Percentiles rank a stretch among this genome's conserved stretches.
These are phyloP conservation scores for Brettanomyces sp. DNA, from an alignment of 805 yeast genomes.

Conservation along the genomic window DNA sequence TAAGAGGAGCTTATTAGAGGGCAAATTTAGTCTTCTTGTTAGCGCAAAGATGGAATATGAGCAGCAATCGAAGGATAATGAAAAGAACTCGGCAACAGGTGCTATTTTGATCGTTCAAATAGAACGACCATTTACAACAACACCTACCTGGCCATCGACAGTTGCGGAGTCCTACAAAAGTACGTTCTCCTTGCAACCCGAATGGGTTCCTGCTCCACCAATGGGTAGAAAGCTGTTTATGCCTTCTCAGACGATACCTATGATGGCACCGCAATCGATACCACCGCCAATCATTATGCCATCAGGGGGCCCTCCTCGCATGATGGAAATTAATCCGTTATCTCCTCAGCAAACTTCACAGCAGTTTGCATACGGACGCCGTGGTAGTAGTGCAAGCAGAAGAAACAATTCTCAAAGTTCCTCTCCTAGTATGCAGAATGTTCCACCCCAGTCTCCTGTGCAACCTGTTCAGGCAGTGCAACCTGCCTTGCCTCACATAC, in stretches of 20 bases:
- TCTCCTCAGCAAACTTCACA: conserved; percentile 9
- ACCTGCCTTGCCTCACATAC: neutral
- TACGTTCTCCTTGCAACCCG: conserved; percentile 35
- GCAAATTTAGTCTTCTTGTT: conserved; percentile 43
- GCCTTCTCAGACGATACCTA: conserved; percentile 8
- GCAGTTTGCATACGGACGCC: conserved; percentile 1
- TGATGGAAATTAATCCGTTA: conserved; percentile 11
- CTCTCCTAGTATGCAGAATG: neutral
- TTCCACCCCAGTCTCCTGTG: neutral
- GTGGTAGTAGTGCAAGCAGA: neutral
- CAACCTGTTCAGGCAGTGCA: neutral
- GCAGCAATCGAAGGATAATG: conserved; percentile 11
- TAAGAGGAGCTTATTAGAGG: conserved; percentile 26
- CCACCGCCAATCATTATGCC: conserved; percentile 6
- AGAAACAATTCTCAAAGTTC: neutral
- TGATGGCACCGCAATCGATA: conserved; percentile 13
- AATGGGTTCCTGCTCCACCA: conserved; percentile 17
- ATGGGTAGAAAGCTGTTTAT: conserved; percentile 3
- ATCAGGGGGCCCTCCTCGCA: conserved; percentile 8
- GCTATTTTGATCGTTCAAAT: conserved; percentile 29
- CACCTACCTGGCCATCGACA: conserved; percentile 69
- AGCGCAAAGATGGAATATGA: conserved; percentile 31
- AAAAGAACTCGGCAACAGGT: conserved; percentile 12
- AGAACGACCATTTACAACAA: conserved; percentile 60
- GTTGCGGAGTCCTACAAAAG: conserved; percentile 39